Percentiles rank a stretch among this genome's conserved stretches.
phyloP scores from a whole-genome alignment of 2,329 filamentous ascomycete species.

The Aspergillus alliaceus region DNA sequence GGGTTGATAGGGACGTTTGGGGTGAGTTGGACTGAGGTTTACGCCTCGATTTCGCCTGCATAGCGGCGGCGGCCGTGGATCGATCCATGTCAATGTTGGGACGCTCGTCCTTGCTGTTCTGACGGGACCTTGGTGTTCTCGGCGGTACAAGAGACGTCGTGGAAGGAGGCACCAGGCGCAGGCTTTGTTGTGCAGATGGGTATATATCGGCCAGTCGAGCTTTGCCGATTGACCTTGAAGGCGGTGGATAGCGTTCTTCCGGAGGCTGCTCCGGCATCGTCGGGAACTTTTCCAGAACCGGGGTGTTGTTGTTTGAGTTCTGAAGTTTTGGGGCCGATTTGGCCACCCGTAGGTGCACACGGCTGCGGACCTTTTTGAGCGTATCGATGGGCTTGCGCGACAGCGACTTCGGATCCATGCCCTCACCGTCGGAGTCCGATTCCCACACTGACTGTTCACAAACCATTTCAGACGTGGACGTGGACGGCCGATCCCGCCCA shows the following conservation, averaged over 20 bases:
- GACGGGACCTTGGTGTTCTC: constrained; percentile 21
- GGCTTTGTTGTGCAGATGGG: constrained; percentile 27
- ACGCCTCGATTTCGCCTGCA: constrained; percentile 36
- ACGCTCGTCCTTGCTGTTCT: constrained; percentile 24
- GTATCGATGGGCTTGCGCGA: constrained; percentile 40
- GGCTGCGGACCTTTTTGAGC: constrained; percentile 41
- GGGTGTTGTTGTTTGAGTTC: constrained; percentile 16
- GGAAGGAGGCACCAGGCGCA: constrained; percentile 39
- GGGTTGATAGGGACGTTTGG: constrained; percentile 19
- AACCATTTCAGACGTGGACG: constrained; percentile 32
- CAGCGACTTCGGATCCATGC: constrained; percentile 33
- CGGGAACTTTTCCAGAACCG: constrained; percentile 28
- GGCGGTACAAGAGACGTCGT: constrained; percentile 33
- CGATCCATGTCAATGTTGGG: constrained; percentile 31
- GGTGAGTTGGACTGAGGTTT: constrained; percentile 31
- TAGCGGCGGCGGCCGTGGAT: constrained; percentile 36
- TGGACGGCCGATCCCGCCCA: constrained; percentile 31
- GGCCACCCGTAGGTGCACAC: constrained; percentile 38
- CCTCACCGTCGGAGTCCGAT: constrained; percentile 40
- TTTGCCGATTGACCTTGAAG: constrained; percentile 16
- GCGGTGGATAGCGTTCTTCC: constrained; percentile 17
- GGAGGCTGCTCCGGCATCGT: constrained; percentile 27
- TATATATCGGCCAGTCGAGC: constrained; percentile 27
- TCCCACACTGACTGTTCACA: constrained; percentile 43
- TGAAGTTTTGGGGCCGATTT: constrained; percentile 38